Evolutionary conservation across 2,329 filamentous ascomycete species (phyloP), one percentile per base, ranked within the genome.

Genomic region (Didymella arachidicola): DNA sequence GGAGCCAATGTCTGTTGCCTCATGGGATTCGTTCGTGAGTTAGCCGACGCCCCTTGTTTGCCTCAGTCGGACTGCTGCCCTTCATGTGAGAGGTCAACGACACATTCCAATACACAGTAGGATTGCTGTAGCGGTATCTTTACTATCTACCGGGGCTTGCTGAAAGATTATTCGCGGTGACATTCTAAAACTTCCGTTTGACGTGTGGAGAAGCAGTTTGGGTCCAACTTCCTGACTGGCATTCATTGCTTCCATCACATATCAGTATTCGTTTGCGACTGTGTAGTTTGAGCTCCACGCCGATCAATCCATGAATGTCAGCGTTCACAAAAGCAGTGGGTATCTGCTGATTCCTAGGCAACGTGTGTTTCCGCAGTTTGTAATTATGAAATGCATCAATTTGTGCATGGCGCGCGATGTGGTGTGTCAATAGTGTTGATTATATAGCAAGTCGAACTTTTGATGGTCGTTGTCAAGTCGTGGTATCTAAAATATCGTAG

Each of bases 401-500:
- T 25, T 26, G 3, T 16, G 18, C 16, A 27, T 19, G 32, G 36
- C 19, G 36, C 19, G 55, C 39, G 22, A 14, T 30, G 5, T 29
- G 6, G n/a, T 27, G 43, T 38, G n/a, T 43, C 26, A 22, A 16
- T 26, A 16, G 29, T 45, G 30, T 11, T 43, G 43, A 53, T 30
- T 53, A 36, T 58, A 43, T 47, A 57, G 59, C 49, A 62, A 59
- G 46, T 57, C 47, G 51, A 47, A 61, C 65, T 63, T 66, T 73
- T 72, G 52, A 61, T 54, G 59, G 61, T 62, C 61, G 59, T 64
- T 64, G 61, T 55, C 57, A 68, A 66, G 59, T 66, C 61, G 65
- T 75, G 72, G 72, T 75, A 74, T 75, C 69, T 74, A 70, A 42
- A 66, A 48, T 57, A 63, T 65, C 54, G 63, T 69, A 63, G 61